Evolutionary conservation across 1,139 yeast species (phyloP), one percentile per base, ranked within the genome.

Genomic region (Zygosaccharomyces sapae): DNA sequence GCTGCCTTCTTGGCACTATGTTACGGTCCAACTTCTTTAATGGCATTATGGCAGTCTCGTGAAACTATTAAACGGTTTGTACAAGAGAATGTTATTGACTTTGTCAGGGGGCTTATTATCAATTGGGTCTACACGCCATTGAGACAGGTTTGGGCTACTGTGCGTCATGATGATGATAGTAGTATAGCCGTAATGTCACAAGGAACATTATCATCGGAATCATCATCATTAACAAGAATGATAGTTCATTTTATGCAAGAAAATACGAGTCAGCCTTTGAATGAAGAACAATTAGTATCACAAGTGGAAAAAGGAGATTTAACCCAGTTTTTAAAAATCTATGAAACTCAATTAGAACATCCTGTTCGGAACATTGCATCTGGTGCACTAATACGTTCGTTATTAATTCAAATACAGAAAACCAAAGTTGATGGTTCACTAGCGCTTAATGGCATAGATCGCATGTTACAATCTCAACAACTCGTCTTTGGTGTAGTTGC

Each of bases 361-460:
- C 97, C 97, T 0, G 65, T 89, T 44, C 75, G 72, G 49, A 81
- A 84, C 35, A 55, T 87, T 4, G 46, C 80, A 3, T 69, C 72
- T 6, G 98, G 97, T 2, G 78, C 82, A 45, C 74, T 92, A 53
- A 69, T 89, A 6, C 75, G 96, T 44, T 81, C 92, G 9, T 68
- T 92, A 41, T 69, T 92, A 58, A 90, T 92, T 51, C 97, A 92
- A 66, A 73, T 92, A 7, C 98, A 92, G 65, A 92, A 92, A 67
- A 85, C 96, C n/a, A 92, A 92, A 68, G 97, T 92, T 9, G 98
- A 92, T 64, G 96, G 96, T 2, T 92, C 87, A 31, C 73, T 89
- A 6, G 97, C 96, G 0, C 78, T 92, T 52, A 81, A 77, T 57
- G 97, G 97, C 6, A 90, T 92, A 53, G 97, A 92, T 67, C 84